Evolutionary conservation across 169 alveolate genomes (phyloP).

Genomic region (Plasmodium adleri): DNA sequence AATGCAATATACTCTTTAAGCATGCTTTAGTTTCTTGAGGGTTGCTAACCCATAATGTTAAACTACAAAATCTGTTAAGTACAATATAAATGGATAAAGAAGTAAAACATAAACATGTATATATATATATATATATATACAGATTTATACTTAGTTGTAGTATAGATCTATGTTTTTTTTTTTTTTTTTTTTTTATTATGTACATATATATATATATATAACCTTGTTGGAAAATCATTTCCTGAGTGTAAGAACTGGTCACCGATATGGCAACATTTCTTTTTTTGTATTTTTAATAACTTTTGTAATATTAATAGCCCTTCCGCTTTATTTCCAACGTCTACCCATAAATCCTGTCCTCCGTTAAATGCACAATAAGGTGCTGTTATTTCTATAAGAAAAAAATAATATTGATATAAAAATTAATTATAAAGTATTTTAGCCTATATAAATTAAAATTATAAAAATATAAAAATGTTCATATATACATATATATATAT

Average conservation of each 20-base stretch:
- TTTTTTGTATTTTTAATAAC: conserved; percentile 37
- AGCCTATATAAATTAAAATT: background rate
- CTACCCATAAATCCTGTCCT: conserved; percentile 83
- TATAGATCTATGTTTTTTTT: background rate
- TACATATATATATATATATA: background rate
- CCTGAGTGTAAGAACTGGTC: conserved; percentile 80
- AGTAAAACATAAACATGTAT: background rate
- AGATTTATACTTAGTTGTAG: background rate
- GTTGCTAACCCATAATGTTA: conserved; percentile 76
- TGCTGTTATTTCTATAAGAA: conserved; percentile 33
- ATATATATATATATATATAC: background rate
- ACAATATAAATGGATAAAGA: background rate
- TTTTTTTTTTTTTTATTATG: background rate
- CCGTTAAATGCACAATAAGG: conserved; percentile 83
- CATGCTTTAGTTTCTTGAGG: conserved; percentile 80
- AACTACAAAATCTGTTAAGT: conserved; percentile 72
- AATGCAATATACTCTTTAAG: conserved; percentile 54
- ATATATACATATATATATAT: background rate
- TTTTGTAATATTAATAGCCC: conserved; percentile 77
- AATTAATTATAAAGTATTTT: background rate
- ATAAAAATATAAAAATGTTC: background rate
- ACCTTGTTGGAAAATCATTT: conserved; percentile 81
- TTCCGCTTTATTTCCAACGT: conserved; percentile 79
- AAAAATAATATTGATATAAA: background rate
- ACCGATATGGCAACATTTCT: conserved; percentile 80